Conservation (phyloP, 1,284 basidiomycete genomes). For the Ustilago tritici region DNA sequence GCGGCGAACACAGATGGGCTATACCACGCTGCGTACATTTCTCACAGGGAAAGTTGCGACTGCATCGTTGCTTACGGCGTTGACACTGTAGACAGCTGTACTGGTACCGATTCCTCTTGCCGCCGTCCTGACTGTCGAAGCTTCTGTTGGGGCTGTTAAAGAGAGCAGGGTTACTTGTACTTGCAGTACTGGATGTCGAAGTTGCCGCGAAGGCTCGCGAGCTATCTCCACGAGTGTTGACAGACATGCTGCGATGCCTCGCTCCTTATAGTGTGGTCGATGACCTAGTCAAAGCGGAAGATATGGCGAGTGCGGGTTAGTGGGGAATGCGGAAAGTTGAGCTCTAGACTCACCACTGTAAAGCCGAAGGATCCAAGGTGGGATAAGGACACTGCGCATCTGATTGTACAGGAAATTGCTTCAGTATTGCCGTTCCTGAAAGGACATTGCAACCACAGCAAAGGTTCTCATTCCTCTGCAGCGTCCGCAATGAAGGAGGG, state of each 20-base stretch:
- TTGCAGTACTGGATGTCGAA: constrained; percentile 4
- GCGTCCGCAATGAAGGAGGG: too few species aligned
- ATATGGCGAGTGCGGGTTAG: too few species aligned
- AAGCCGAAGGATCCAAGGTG: too few species aligned
- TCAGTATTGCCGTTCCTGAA: too few species aligned
- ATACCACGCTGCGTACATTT: constrained; percentile 48
- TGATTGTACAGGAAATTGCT: too few species aligned
- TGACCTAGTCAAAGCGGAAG: too few species aligned
- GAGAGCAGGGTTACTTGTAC: constrained; percentile 5
- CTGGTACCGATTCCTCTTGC: constrained; percentile 48
- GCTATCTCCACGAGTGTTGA: neutral
- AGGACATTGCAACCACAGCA: too few species aligned
- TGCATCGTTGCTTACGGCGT: constrained; percentile 45
- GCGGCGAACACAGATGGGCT: constrained; percentile 40
- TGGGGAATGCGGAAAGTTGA: too few species aligned
- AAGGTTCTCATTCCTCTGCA: too few species aligned
- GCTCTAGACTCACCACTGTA: too few species aligned
- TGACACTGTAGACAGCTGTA: constrained; percentile 50
- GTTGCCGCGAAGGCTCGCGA: neutral
- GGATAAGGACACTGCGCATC: too few species aligned
- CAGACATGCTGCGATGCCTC: neutral
- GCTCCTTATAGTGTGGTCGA: neutral
- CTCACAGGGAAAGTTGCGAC: constrained; percentile 44
- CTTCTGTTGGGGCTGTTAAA: constrained; percentile 9
- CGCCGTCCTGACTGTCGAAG: constrained; percentile 24